Evolutionary conservation across 2,329 filamentous ascomycete genomes (phyloP), one percentile per base, ranked within the genome.

Genomic region (Exophiala xenobiotica): DNA sequence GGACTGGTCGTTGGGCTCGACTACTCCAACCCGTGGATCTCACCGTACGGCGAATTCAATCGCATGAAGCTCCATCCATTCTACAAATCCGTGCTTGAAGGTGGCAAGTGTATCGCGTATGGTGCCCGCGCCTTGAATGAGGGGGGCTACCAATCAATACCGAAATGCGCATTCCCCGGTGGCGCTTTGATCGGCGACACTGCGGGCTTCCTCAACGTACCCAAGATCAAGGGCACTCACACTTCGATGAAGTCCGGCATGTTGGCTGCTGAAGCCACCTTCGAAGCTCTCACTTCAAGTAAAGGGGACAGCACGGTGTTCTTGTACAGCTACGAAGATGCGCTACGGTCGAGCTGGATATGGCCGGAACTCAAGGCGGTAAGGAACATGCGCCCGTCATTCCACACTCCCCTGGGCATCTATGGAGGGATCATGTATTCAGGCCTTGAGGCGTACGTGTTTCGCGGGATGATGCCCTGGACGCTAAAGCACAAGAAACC

Each of bases 11-110:
- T 95, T 29, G 91, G 91, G 19, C 79, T 99, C 47, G 93, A 99
- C 75, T 99, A 99, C 69, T 79, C 88, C 35, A 99, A 99, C 71
- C 93, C 93, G 0, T 99, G 92, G 90, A 73, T 97, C 49, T 93
- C 91, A 3, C 93, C 93, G 0, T 99, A 97, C 68, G 82, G 85
- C 51, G 93, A 99, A 69, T 99, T 99, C 70, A 93, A 99, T 70
- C 96, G 95, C 77, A 86, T 99, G 78, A 99, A 99, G 79, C 87
- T 92, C 63, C 93, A 99, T 70, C 91, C 93, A n/a, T 74, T 95
- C 43, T 97, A 95, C 77, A 84, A 79, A 60, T 78, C 83, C 4
- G 85, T 91, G 14, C 80, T 99, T n/a, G 89, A 97, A 70, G 92
- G 92, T 53, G 93, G 93, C 60, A 96, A 95, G 75, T 97, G 93